Evolutionary conservation across 2,329 filamentous ascomycete genomes (phyloP).

Genomic region (Colletotrichum cordylinicola): DNA sequence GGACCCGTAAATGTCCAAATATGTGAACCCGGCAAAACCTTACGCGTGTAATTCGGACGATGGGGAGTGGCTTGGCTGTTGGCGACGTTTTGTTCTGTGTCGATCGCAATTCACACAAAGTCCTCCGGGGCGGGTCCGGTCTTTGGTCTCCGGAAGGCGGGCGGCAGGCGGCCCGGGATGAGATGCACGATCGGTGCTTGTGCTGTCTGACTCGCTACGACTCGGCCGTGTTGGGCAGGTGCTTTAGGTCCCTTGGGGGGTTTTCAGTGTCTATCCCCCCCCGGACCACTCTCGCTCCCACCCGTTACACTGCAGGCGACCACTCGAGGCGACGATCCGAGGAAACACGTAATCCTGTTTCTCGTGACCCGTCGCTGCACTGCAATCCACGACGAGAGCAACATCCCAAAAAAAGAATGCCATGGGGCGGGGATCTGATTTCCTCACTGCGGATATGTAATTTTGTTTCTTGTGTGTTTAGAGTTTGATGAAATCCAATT

Average conservation of each 20-base stretch:
- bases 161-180: neutral
- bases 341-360: neutral
- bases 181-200: neutral
- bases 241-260: neutral
- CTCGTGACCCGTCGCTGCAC: neutral
- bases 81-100: neutral
- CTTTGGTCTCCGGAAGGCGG: neutral
- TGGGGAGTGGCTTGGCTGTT: neutral
- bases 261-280: neutral
- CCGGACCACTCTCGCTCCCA: neutral
- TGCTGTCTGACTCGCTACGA: neutral
- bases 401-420: neutral
- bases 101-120: neutral
- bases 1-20: neutral
- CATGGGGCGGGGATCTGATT: neutral
- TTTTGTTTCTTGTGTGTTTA: neutral
- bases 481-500: constrained; percentile 11
- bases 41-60: neutral
- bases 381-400: neutral
- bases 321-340: neutral
- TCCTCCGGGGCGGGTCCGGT: neutral
- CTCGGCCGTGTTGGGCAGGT: neutral
- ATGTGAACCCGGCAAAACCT: neutral
- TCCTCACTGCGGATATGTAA: neutral
- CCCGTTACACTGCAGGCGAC: neutral